A percentile compares a stretch with the other conserved stretches of the same genome.
Conservation (phyloP, 2,329 filamentous ascomycete species). For the Apiospora arundinis region DNA sequence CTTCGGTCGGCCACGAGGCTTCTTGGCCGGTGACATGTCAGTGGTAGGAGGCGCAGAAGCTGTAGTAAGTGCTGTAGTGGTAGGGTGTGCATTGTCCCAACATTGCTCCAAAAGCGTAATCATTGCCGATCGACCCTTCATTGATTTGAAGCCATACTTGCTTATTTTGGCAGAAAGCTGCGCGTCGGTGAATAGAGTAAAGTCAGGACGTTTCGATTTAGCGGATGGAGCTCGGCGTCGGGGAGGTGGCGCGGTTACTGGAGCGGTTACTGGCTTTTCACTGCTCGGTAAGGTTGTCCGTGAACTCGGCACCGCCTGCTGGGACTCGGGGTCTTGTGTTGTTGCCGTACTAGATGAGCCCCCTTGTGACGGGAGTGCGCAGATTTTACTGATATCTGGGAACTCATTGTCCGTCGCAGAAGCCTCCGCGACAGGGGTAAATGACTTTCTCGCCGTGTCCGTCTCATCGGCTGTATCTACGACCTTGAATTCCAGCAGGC, state of each 20-base stretch:
- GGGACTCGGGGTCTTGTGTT: neutral
- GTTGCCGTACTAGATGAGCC: neutral
- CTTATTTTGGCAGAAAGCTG: slow-evolving; percentile 68
- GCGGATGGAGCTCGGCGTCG: neutral
- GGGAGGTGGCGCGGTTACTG: slow-evolving; percentile 14
- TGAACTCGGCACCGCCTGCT: slow-evolving; percentile 18
- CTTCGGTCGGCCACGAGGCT: slow-evolving; percentile 28
- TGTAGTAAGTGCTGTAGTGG: too few species aligned
- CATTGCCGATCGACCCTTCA: slow-evolving; percentile 73
- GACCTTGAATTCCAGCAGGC: slow-evolving; percentile 67
- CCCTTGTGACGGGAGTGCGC: neutral
- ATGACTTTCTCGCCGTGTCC: neutral
- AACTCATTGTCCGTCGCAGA: slow-evolving; percentile 29
- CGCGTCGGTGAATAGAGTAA: slow-evolving; percentile 64
- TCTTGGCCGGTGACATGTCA: neutral
- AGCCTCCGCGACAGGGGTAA: slow-evolving; percentile 43
- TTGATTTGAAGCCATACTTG: slow-evolving; percentile 73
- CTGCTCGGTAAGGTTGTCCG: slow-evolving; percentile 11
- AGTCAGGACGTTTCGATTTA: slow-evolving; percentile 56
- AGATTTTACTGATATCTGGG: slow-evolving; percentile 39
- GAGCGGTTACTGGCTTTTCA: slow-evolving; percentile 11
- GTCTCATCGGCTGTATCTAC: slow-evolving; percentile 50
- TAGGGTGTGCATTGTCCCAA: slow-evolving; percentile 54
- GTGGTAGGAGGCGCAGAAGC: neutral
- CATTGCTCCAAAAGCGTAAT: slow-evolving; percentile 73